Percentiles rank a stretch among this genome's conserved stretches.
Conservation (phyloP, 352 stramenopile species). For the Phytophthora kernoviae region DNA sequence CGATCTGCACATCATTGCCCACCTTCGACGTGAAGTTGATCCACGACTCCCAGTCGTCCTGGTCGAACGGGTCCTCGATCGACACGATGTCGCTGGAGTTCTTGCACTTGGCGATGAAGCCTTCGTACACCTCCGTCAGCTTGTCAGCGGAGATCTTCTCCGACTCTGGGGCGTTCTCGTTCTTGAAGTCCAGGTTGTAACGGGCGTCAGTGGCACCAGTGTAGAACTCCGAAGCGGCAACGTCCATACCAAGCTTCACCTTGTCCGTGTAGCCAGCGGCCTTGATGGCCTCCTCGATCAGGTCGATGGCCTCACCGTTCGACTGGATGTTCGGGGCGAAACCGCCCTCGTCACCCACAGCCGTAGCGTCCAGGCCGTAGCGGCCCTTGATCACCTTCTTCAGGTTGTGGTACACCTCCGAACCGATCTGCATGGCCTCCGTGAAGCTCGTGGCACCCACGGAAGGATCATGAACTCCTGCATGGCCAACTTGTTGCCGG, state of each 20-base stretch:
- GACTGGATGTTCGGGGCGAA: slow-evolving; percentile 98
- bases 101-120: slow-evolving; percentile 90
- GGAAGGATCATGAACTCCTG: slow-evolving; percentile 99
- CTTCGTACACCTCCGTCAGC: slow-evolving; percentile 96
- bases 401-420: slow-evolving; percentile 99
- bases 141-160: slow-evolving; percentile 92
- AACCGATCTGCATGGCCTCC: slow-evolving; percentile 98
- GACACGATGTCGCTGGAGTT: slow-evolving; percentile 97
- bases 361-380: slow-evolving; percentile 98
- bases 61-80: slow-evolving; percentile 99
- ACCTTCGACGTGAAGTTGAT: slow-evolving; percentile 91
- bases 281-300: slow-evolving; percentile 98
- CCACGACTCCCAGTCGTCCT: slow-evolving; percentile 99
- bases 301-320: slow-evolving; percentile 96
- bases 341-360: slow-evolving; percentile 99
- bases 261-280: slow-evolving; percentile 96
- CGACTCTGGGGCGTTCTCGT: slow-evolving; percentile 88
- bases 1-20: slow-evolving; percentile 96
- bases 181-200: slow-evolving; percentile 99
- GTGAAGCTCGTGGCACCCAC: slow-evolving; percentile 90
- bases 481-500: slow-evolving; percentile 99
- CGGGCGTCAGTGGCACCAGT: slow-evolving; percentile 89
- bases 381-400: slow-evolving; percentile 99
- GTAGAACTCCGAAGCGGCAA: slow-evolving; percentile 99
- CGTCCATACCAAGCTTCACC: slow-evolving; percentile 97